Conservation (phyloP, 2,329 filamentous ascomycete species). For the Aspergillus quadrilineatus region DNA sequence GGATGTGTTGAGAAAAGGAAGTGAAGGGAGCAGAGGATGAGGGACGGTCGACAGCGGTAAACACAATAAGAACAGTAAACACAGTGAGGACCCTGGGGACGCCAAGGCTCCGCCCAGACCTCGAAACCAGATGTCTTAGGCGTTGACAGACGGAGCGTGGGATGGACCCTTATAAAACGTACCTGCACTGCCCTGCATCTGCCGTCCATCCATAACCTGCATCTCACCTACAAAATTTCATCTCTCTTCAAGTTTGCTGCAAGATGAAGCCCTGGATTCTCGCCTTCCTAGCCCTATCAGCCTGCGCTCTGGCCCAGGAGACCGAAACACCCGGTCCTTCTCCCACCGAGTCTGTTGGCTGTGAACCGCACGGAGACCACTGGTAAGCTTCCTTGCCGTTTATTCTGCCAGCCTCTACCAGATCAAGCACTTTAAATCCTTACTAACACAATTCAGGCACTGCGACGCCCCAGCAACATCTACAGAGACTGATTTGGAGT, state of each 20-base stretch:
- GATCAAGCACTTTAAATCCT: neutral
- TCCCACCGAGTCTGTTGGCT: constrained; percentile 31
- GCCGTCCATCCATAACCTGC: neutral
- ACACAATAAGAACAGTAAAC: neutral
- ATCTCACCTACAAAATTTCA: neutral
- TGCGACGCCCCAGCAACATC: constrained; percentile 29
- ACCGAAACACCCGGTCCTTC: constrained; percentile 25
- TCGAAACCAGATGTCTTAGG: neutral
- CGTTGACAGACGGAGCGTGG: neutral
- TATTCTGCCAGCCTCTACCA: neutral
- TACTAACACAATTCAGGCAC: constrained; percentile 23
- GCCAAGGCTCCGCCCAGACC: constrained; percentile 7
- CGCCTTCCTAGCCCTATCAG: constrained; percentile 21
- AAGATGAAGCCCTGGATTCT: constrained; percentile 23
- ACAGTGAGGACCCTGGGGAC: constrained; percentile 5
- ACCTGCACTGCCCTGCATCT: neutral
- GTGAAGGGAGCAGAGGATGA: neutral
- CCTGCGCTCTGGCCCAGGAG: constrained; percentile 18
- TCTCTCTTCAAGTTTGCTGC: neutral
- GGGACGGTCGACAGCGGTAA: neutral
- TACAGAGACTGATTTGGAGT: neutral
- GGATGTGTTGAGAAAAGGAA: neutral
- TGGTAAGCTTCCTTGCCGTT: constrained; percentile 19
- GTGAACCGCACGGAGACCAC: constrained; percentile 29
- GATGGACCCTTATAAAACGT: neutral